These are phyloP conservation scores for Eucalyptus brandiana DNA, from an alignment of 345 rosid genomes.

Conservation along the genomic window DNA sequence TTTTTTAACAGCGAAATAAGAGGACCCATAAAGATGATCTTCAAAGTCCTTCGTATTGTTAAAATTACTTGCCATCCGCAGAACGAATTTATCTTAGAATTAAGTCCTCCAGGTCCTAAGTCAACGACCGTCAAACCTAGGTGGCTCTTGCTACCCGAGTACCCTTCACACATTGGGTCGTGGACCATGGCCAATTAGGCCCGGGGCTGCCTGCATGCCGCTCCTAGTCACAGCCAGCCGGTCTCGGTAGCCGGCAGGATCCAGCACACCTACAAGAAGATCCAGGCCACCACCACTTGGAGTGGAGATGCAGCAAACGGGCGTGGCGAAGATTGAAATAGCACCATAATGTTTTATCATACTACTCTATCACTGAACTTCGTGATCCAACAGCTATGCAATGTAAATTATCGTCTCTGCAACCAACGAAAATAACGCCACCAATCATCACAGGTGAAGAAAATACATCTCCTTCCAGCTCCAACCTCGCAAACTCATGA, in stretches of 20 bases:
- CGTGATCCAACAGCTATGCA: slow-evolving; percentile 39
- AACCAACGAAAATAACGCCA: slow-evolving; percentile 83
- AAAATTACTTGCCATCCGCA: background rate
- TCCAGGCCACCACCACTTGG: background rate
- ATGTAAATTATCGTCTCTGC: slow-evolving; percentile 71
- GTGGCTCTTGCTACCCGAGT: background rate
- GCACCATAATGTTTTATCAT: background rate
- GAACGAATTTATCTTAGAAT: background rate
- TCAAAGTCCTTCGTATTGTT: background rate
- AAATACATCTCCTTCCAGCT: slow-evolving; percentile 62
- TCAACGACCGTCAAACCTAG: background rate
- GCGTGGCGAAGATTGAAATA: background rate
- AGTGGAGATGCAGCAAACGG: background rate
- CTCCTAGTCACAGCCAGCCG: background rate
- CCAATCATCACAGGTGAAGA: slow-evolving; percentile 93
- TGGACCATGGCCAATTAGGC: background rate
- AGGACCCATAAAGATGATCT: background rate
- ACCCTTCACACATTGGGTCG: background rate
- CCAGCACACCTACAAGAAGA: background rate
- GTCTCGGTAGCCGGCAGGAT: background rate
- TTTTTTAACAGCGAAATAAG: background rate
- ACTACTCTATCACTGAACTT: background rate
- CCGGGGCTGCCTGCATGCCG: background rate
- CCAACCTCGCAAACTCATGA: slow-evolving; percentile 37
- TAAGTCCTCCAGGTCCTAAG: background rate